phyloP scores from a whole-genome alignment of 345 rosid genomes.

The Gossypium longicalyx region DNA sequence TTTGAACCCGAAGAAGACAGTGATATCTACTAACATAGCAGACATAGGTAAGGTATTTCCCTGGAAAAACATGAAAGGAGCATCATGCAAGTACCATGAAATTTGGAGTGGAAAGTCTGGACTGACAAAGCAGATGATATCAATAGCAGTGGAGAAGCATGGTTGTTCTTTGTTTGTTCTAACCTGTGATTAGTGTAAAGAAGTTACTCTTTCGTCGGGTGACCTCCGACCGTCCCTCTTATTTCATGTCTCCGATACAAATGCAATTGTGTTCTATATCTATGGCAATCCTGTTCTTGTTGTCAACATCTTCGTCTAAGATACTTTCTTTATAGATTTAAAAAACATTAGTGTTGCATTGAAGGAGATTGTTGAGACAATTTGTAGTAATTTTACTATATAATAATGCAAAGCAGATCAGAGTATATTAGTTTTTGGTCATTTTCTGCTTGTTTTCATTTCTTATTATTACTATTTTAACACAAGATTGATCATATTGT shows the following conservation, averaged over 20 bases:
- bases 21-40: constrained; percentile 50
- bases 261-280: neutral
- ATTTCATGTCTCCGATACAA: neutral
- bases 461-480: no score
- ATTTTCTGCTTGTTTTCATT: no score
- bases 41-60: constrained; percentile 52
- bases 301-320: neutral
- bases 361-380: no score
- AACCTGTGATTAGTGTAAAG: constrained; percentile 29
- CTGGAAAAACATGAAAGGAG: constrained; percentile 27
- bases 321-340: no score
- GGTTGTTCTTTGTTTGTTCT: constrained; percentile 61
- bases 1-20: constrained; percentile 39
- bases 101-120: constrained; percentile 57
- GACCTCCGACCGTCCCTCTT: no score
- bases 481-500: neutral
- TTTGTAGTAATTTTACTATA: no score
- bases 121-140: constrained; percentile 24
- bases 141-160: constrained; percentile 44
- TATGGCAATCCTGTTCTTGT: neutral
- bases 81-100: constrained; percentile 48
- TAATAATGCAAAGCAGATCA: no score
- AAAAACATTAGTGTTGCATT: no score
- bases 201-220: neutral
- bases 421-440: no score